Conservation (phyloP, 164 flowering plant genomes). For the Piper betle region DNA sequence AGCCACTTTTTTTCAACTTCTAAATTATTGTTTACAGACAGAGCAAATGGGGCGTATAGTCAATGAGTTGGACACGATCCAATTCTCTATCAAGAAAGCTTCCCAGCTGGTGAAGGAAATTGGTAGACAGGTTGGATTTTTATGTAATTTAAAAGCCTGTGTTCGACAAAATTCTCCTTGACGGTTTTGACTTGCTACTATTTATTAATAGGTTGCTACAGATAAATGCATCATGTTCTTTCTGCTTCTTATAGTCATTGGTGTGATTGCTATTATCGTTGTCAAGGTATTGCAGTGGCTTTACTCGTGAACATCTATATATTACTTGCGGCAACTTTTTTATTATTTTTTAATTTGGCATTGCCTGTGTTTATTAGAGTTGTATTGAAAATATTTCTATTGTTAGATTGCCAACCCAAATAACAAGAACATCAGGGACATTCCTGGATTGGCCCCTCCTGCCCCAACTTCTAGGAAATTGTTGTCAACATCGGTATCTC, state of each 20-base stretch:
- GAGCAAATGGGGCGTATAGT: slow-evolving; percentile 97
- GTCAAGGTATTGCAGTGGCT: slow-evolving; percentile 57
- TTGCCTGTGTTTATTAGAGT: neutral
- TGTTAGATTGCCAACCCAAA: slow-evolving; percentile 67
- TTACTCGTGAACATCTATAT: neutral
- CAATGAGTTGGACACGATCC: slow-evolving; percentile 89
- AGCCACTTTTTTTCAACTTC: neutral
- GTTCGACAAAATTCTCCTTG: no score
- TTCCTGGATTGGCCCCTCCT: slow-evolving; percentile 94
- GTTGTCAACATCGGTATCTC: slow-evolving; percentile 20
- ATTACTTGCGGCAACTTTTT: no score
- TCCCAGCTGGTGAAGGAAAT: slow-evolving; percentile 95
- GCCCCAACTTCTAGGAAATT: slow-evolving; percentile 74
- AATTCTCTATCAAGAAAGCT: slow-evolving; percentile 93
- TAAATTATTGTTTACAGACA: slow-evolving; percentile 38
- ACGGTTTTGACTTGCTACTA: neutral
- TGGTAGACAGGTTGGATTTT: slow-evolving; percentile 70
- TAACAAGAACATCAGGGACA: slow-evolving; percentile 73
- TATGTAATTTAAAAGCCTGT: no score
- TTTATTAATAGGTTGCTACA: slow-evolving; percentile 63
- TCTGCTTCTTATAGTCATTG: slow-evolving; percentile 69
- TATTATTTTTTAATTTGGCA: no score
- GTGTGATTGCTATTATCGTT: slow-evolving; percentile 80
- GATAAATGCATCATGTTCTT: slow-evolving; percentile 93
- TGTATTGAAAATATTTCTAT: neutral